A percentile compares a stretch with the other conserved stretches of the same genome.
Evolutionary conservation across 1,139 yeast species (phyloP).

Genomic region (Taphrina pruni): DNA sequence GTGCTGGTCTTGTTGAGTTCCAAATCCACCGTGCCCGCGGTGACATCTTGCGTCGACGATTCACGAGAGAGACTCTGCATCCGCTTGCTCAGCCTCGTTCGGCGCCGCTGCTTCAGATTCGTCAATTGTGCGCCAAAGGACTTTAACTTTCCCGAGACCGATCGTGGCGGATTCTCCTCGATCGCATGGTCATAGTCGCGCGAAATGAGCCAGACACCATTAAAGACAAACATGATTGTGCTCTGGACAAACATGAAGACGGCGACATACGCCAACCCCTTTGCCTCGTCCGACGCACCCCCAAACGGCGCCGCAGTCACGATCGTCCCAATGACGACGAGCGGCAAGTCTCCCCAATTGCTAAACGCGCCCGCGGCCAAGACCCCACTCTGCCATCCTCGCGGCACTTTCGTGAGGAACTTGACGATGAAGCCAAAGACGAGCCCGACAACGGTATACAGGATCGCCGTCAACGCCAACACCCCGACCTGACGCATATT

Average conservation of each 20-base stretch:
- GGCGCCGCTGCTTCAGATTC: background rate
- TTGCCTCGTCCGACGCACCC: conserved; percentile 61
- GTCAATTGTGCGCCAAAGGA: background rate
- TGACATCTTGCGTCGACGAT: background rate
- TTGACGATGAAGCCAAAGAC: conserved; percentile 50
- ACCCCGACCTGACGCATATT: conserved; percentile 80
- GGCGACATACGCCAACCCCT: conserved; percentile 84
- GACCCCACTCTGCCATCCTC: conserved; percentile 78
- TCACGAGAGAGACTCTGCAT: background rate
- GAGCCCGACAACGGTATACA: conserved; percentile 53
- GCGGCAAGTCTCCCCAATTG: conserved; percentile 76
- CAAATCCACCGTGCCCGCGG: background rate
- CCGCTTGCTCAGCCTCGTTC: background rate
- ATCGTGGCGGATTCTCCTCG: conserved; percentile 1
- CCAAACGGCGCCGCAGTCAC: conserved; percentile 69
- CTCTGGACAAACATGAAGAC: conserved; percentile 76
- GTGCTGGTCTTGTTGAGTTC: background rate
- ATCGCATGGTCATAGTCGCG: conserved; percentile 61
- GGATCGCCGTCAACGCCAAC: conserved; percentile 66
- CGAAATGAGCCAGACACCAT: conserved; percentile 72
- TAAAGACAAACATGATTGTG: conserved; percentile 73
- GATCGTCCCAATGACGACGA: conserved; percentile 83
- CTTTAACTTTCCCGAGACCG: background rate
- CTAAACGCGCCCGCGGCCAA: conserved; percentile 72
- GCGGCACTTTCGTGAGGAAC: conserved; percentile 62